Evolutionary conservation across 305 asterid species (phyloP), one percentile per base, ranked within the genome.

Genomic region (Petunia hybrid): DNA sequence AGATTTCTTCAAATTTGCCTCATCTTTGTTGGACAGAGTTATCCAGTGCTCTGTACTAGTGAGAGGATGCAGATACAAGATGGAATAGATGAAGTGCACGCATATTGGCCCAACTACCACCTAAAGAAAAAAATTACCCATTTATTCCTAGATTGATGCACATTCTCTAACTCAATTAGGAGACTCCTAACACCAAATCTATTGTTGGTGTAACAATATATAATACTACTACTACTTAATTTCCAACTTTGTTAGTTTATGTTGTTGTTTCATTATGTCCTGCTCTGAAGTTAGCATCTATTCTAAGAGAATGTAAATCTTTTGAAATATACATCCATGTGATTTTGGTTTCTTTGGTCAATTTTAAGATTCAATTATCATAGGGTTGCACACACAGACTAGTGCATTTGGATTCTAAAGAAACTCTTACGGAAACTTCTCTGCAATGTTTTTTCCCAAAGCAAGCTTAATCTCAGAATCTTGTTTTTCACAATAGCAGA

Each of bases 401-500:
- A 35, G 4, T 48, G 10, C 9, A 71, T 35, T 46, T 71, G 45
- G 35, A 12, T 48, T 48, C 61, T 35, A 48, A 46, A 71, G 7
- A 51, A 48, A 43, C 10, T 48, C 45, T 71, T 71, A 71, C 38
- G 13, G 12, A 41, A 48, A 71, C 62, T 71, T 71, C 13, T 48
- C 42, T 71, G 45, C 42, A 73, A 70, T n/a, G 31, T 45, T 22
- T 31, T 45, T 22, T 70, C 46, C 42, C 46, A 46, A 70, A 31
- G 60, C 77, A 70, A 70, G 77, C 22, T 70, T 46, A 70, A 22
- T 22, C 14, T 10, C 22, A 46, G 60, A 36, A 70, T 46, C 60
- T 70, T 46, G 77, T 70, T 45, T 45, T 70, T n/a, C 77, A 9
- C 1, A 31, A 70, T 46, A 46, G 60, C 42, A 22, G 2, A 70